Base-by-base conservation (phyloP, 495 filamentous ascomycete species). In the Aspergillus saccharolyticus region DNA sequence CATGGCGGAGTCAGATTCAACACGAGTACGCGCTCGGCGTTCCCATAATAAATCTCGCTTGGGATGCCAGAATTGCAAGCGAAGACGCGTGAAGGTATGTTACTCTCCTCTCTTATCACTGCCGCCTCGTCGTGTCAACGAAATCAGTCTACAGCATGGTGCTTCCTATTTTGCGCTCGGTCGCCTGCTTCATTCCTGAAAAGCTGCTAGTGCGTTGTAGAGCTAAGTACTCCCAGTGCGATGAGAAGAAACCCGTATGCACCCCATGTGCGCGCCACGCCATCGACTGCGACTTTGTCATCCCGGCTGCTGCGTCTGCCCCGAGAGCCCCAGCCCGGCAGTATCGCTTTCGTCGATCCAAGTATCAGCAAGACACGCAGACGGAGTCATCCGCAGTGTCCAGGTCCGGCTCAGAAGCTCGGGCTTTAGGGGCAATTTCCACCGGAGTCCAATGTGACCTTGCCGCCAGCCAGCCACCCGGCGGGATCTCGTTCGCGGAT, bases 161-260 rank as follows among this genome's bases (percentile, higher is more conserved):
- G 12, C 20, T 8, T 21, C 15, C 46, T 25, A 14, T 52, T 42
- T 16, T 55, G n/a, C 17, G 53, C 3, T 51, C 52, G 2, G 3
- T 51, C 0, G 12, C 48, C 10, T 54, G 52, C 33, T 39, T 57
- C 9, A 20, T 52, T 4, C 42, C 22, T 33, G 22, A 50, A 17
- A 33, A 18, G 19, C 39, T 42, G 24, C 28, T 39, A 9, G 8
- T n/a, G 16, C 49, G 15, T 18, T 4, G 33, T 44, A 12, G 7
- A 12, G 42, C 57, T 59, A 47, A 67, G 39, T 18, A 4, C 5
- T 15, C 28, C 16, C 67, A 75, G 74, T 76, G 74, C 47, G 72
- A 76, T 21, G 74, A 76, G 45, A 70, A 65, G 46, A 68, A 67
- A 43, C 74, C 74, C 8, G 44, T 49, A 3, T 76, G 71, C 60